These are phyloP conservation scores for Solanum commersonii DNA, from an alignment of 257 asterid genomes.

Conservation along the genomic window DNA sequence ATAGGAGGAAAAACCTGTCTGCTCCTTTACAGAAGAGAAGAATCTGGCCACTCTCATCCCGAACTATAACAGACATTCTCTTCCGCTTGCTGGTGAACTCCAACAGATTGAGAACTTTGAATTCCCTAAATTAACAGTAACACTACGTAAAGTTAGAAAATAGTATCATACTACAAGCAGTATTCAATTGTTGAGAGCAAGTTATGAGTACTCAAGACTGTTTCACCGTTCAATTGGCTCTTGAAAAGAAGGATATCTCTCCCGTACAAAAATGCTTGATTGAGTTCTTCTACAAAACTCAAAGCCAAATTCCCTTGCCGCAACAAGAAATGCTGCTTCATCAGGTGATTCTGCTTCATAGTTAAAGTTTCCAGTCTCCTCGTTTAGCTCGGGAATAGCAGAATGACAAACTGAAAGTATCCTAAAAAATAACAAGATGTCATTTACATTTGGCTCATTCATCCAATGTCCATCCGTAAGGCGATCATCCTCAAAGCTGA, in stretches of 20 bases:
- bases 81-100: slow-evolving; percentile 96
- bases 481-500: slow-evolving; percentile 76
- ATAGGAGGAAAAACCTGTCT: slow-evolving; percentile 49
- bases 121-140: slow-evolving; percentile 49
- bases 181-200: not conserved
- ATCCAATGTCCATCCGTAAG: slow-evolving; percentile 79
- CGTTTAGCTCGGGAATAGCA: slow-evolving; percentile 82
- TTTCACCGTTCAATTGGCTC: slow-evolving; percentile 69
- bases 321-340: slow-evolving; percentile 85
- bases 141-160: not conserved
- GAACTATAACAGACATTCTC: slow-evolving; percentile 81
- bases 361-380: slow-evolving; percentile 56
- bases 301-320: slow-evolving; percentile 93
- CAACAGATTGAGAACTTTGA: slow-evolving; percentile 73
- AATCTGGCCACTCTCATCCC: slow-evolving; percentile 73
- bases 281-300: slow-evolving; percentile 87
- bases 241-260: slow-evolving; percentile 60
- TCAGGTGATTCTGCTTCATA: slow-evolving; percentile 97
- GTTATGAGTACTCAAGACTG: not conserved
- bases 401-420: slow-evolving; percentile 84
- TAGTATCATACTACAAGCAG: not conserved
- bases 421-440: slow-evolving; percentile 60
- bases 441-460: slow-evolving; percentile 52
- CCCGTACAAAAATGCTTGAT: slow-evolving; percentile 58
- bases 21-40: slow-evolving; percentile 92